Base-by-base conservation (phyloP, 192 early-diverging fungal species). In the Entrophospora sp. region DNA sequence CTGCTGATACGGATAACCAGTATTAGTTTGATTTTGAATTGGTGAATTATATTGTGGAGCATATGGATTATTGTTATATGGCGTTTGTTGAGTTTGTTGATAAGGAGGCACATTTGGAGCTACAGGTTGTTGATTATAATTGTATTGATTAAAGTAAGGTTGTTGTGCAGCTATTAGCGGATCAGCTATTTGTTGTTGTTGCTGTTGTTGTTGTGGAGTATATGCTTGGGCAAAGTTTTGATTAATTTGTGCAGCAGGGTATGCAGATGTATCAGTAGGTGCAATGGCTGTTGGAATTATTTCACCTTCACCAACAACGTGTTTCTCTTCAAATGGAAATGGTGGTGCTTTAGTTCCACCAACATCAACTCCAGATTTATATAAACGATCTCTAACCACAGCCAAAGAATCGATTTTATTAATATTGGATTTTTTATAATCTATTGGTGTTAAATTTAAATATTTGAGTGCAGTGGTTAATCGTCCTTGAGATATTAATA, bases 401-500 rank as follows among this genome's bases (percentile, higher is more conserved):
- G 82, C 81, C 53, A 93, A 69, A 2, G 68, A 70, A 30, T 81
- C 78, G 32, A 70, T 69, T 56, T 74, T 67, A 27, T 77, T 75
- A 9, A 45, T 64, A 1, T 48, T 63, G 40, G 25, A 6, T 42
- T 59, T 74, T 38, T 71, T 74, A 57, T 85, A 93, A 16, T 79
- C 71, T 1, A 72, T 76, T 31, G 93, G 95, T 8, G 89, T 86
- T 65, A 90, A 71, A 69, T 86, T 85, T 64, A 96, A 73, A 59
- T 89, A 90, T 58, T 84, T 82, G 67, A 85, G 82, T 1, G 94
- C 93, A 63, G 85, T 81, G 31, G 78, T 77, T 20, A 87, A 38
- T 67, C 87, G 80, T 37, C 95, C 95, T 64, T 95, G 90, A n/a
- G 73, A 69, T 2, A 85, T 83, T 42, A 91, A 74, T 14, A 85